Evolutionary conservation across 148 eudicot genomes (phyloP), one percentile per base, ranked within the genome.

Genomic region (Nepenthes gracilis): DNA sequence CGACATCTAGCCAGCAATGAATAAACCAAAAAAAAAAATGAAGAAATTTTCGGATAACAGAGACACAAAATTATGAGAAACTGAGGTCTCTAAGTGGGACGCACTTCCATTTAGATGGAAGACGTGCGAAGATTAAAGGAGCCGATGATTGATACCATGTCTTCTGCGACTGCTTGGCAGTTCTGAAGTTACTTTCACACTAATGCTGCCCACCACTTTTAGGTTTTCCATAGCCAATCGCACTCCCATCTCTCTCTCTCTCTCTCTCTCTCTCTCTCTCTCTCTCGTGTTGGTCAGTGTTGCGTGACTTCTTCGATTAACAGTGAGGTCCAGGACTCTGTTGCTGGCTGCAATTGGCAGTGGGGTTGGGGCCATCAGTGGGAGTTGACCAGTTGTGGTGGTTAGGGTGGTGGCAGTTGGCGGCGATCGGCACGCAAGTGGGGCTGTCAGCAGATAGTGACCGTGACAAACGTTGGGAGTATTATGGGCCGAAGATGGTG

Each of bases 51-150:
- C 32, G 5, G 10, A 35, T 36, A n/a, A 54, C 14, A 48, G 36
- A 53, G 1, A 33, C 2, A 11, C 15, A 45, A 49, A 5, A 2
- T 6, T 49, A 59, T n/a, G 51, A 6, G 11, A 34, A n/a, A 38
- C 7, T 15, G 50, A 58, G 43, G 14, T 11, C 8, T 94, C 94
- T 90, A 95, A 36, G 91, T 90, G 37, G 97, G 97, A 7, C 95
- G 91, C 91, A 86, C 86, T 66, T 95, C 91, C 64, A 95, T 86
- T 70, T 84, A 86, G 50, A 90, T 95, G 60, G 97, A 84, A 12
- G 97, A 90, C 54, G 87, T 85, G 12, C 97, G 97, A 65, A 76
- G 95, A 66, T 90, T 95, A 54, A 90, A 90, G 56, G 97, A 90
- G 23, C 97, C 97, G 23, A 90, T 82, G 54, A 82, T 90, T 64